Conservation (phyloP, 805 yeast species). For the Yarrowia bubula region DNA sequence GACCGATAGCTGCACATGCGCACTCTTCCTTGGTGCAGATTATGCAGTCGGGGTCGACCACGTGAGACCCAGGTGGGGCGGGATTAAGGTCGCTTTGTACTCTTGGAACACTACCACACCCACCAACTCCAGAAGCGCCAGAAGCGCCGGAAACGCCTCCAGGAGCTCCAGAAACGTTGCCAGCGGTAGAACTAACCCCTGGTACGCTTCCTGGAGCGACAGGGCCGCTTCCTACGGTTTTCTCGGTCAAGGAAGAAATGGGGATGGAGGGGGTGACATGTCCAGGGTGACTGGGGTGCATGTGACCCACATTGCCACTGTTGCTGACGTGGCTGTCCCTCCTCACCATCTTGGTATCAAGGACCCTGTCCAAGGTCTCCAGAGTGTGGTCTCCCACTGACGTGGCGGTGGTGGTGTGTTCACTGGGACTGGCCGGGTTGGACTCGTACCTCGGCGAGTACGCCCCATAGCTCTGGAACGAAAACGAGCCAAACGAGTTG, state of each 20-base stretch:
- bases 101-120: too few species aligned
- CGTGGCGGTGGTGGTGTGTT: constrained; percentile 27
- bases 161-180: constrained; percentile 32
- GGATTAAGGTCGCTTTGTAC: too few species aligned
- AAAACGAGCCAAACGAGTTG: constrained; percentile 15
- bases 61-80: background rate
- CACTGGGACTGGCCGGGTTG: constrained; percentile 22
- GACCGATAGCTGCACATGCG: constrained; percentile 52
- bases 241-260: background rate
- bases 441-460: constrained; percentile 10
- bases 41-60: constrained; percentile 49
- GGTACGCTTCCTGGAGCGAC: too few species aligned
- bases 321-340: background rate
- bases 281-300: too few species aligned
- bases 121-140: background rate
- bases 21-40: constrained; percentile 70
- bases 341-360: constrained; percentile 32
- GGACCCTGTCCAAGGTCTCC: constrained; percentile 40
- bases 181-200: background rate
- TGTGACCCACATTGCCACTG: too few species aligned
- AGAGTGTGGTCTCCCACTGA: constrained; percentile 31
- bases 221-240: too few species aligned
- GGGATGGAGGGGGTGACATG: background rate
- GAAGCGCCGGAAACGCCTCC: constrained; percentile 18
- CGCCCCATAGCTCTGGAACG: constrained; percentile 23